A percentile compares a stretch with the other conserved stretches of the same genome.
These are phyloP conservation scores for Plasmopara muralis DNA, from an alignment of 352 stramenopile genomes.

Conservation along the genomic window DNA sequence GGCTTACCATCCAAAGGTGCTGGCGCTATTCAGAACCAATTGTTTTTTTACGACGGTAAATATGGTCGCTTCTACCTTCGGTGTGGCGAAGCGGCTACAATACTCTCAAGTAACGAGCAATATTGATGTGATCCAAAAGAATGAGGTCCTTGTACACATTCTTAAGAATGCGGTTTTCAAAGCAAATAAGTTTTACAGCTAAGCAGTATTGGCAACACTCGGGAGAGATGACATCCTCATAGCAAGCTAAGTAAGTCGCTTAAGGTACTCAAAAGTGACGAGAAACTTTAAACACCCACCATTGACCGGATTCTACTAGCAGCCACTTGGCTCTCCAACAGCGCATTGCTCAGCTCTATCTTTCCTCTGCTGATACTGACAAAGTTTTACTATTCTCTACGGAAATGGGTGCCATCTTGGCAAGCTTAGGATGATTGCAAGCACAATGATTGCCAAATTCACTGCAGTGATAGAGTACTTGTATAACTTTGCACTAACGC, in stretches of 20 bases:
- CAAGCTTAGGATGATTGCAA: slow-evolving; percentile 61
- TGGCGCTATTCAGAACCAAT: slow-evolving; percentile 46
- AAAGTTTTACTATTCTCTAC: slow-evolving; percentile 78
- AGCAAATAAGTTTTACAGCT: slow-evolving; percentile 35
- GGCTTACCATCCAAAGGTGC: slow-evolving; percentile 82
- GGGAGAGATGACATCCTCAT: slow-evolving; percentile 86
- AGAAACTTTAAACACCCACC: not conserved
- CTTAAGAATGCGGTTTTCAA: slow-evolving; percentile 64
- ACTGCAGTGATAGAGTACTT: too few species aligned
- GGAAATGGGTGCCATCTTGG: slow-evolving; percentile 85
- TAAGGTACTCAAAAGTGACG: slow-evolving; percentile 29
- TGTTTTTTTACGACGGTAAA: slow-evolving; percentile 11
- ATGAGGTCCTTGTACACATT: slow-evolving; percentile 30
- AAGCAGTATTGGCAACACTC: slow-evolving; percentile 93
- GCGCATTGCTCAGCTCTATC: slow-evolving; percentile 50
- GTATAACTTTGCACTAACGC: too few species aligned
- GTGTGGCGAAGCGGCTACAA: slow-evolving; percentile 48
- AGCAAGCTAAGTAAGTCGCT: slow-evolving; percentile 68
- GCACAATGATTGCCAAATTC: slow-evolving; percentile 54
- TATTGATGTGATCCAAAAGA: slow-evolving; percentile 12
- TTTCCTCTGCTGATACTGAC: slow-evolving; percentile 10
- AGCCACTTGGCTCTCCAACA: slow-evolving; percentile 35
- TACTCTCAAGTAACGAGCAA: slow-evolving; percentile 58
- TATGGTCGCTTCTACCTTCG: slow-evolving; percentile 43
- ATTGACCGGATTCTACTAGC: not conserved